Evolutionary conservation across 768 basidiomycete species (phyloP).

Genomic region (Hysterangium stoloniferum): DNA sequence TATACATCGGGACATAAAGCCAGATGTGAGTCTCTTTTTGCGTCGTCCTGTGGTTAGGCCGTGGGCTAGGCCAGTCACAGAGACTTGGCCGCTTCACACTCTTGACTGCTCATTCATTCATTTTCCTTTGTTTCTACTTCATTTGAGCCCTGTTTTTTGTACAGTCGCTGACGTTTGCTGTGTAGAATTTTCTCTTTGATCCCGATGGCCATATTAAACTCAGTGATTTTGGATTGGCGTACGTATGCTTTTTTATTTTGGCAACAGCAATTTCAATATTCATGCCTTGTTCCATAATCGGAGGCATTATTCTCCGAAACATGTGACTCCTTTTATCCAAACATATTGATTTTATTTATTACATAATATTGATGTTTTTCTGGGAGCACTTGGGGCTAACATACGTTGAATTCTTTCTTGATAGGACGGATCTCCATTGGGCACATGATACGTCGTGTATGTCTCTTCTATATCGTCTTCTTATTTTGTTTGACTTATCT

Average conservation of each 20-base stretch:
- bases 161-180: not conserved
- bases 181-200: constrained; percentile 91
- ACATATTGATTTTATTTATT: constrained; percentile 18
- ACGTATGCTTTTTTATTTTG: constrained; percentile 40
- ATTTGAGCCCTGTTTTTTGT: no score
- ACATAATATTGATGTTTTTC: no score
- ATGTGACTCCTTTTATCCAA: constrained; percentile 14
- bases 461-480: constrained; percentile 22
- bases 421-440: constrained; percentile 90
- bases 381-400: no score
- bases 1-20: constrained; percentile 97
- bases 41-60: no score
- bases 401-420: constrained; percentile 1
- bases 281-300: no score
- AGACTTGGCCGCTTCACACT: constrained; percentile 24
- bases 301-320: no score
- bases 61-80: no score
- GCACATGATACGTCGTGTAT: constrained; percentile 90
- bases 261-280: no score
- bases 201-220: constrained; percentile 90
- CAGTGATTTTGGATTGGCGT: constrained; percentile 95
- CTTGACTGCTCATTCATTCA: constrained; percentile 17
- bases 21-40: constrained; percentile 75
- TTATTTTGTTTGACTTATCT: constrained; percentile 12
- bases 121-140: constrained; percentile 16